These are phyloP conservation scores for Mortierella sp. DNA, from an alignment of 371 early-diverging fungal species.

Conservation along the genomic window DNA sequence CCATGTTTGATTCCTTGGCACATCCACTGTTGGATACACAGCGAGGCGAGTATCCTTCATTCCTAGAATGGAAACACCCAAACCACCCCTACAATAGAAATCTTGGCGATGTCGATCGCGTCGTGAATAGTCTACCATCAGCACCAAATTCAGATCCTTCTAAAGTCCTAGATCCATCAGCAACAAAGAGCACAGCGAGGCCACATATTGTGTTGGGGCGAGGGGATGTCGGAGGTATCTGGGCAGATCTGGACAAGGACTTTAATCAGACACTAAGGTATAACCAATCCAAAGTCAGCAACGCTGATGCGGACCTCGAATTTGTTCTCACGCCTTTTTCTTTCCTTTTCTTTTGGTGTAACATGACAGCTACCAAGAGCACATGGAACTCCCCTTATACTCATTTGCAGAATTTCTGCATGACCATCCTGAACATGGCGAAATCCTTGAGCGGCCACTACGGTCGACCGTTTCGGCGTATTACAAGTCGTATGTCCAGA, in stretches of 20 bases:
- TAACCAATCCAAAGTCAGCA: neutral
- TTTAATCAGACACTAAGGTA: constrained; percentile 56
- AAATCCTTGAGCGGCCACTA: constrained; percentile 33
- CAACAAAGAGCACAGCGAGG: constrained; percentile 19
- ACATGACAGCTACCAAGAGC: constrained; percentile 42
- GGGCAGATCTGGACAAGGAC: constrained; percentile 54
- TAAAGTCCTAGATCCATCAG: neutral
- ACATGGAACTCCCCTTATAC: constrained; percentile 54
- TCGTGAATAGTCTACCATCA: constrained; percentile 16
- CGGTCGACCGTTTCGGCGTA: constrained; percentile 54
- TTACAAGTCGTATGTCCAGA: constrained; percentile 42
- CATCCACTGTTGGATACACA: constrained; percentile 54
- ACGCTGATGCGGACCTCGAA: neutral
- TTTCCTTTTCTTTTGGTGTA: neutral
- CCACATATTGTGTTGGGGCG: constrained; percentile 50
- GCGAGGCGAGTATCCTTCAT: constrained; percentile 53
- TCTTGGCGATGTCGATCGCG: neutral
- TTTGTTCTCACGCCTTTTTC: neutral
- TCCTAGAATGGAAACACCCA: constrained; percentile 33
- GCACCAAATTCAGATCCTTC: constrained; percentile 7
- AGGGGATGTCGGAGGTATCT: constrained; percentile 53
- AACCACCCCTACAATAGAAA: neutral
- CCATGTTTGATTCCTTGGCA: constrained; percentile 53
- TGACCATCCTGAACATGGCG: constrained; percentile 39
- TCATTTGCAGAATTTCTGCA: constrained; percentile 41